Evolutionary conservation across 768 basidiomycete genomes (phyloP).

Genomic region (Leucocoprinus sp.): DNA sequence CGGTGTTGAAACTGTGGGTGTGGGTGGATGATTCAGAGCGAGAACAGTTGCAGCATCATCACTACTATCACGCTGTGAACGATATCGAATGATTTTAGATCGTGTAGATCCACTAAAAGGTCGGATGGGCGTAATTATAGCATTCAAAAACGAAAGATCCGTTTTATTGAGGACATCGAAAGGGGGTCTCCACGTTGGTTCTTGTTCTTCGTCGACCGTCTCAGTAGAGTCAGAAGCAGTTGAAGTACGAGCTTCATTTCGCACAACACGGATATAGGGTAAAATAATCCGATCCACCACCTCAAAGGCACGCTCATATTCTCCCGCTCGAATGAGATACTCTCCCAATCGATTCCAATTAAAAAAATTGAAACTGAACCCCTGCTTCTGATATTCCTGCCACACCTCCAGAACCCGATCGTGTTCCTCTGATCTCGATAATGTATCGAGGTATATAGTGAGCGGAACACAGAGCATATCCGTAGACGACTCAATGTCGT

Average conservation of each 20-base stretch:
- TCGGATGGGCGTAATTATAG: background rate
- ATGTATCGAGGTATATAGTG: slow-evolving; percentile 71
- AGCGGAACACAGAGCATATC: slow-evolving; percentile 68
- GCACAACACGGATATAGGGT: slow-evolving; percentile 28
- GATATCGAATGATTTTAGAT: background rate
- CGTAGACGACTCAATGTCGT: slow-evolving; percentile 14
- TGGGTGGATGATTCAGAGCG: background rate
- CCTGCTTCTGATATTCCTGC: slow-evolving; percentile 49
- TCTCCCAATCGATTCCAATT: slow-evolving; percentile 88
- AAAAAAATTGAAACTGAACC: slow-evolving; percentile 76
- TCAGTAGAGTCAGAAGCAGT: background rate
- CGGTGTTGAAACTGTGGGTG: background rate
- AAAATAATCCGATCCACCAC: slow-evolving; percentile 73
- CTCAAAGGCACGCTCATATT: slow-evolving; percentile 78
- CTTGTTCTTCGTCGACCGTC: background rate
- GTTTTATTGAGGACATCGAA: slow-evolving; percentile 7
- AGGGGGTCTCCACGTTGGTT: background rate
- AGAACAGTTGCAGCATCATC: background rate
- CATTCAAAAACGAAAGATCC: slow-evolving; percentile 2
- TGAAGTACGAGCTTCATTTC: background rate
- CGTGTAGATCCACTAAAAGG: background rate
- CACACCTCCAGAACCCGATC: slow-evolving; percentile 56
- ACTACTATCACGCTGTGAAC: background rate
- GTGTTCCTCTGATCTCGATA: slow-evolving; percentile 59
- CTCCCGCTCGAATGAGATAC: slow-evolving; percentile 71